phyloP scores from a whole-genome alignment of 352 stramenopile species.

The Pythium folliculosum region DNA sequence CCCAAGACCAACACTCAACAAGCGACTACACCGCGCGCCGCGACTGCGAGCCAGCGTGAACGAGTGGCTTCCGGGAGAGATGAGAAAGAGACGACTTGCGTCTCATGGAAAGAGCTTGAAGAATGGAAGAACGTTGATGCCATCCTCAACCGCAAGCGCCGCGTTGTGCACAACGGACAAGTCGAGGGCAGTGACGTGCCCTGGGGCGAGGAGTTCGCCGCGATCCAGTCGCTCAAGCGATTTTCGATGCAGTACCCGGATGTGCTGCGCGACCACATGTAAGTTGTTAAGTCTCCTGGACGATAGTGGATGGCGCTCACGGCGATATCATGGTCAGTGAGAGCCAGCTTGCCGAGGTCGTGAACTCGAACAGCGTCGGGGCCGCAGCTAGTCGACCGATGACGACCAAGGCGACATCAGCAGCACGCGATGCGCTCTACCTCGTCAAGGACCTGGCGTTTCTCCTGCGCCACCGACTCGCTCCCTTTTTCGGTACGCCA shows the following conservation, averaged over 20 bases:
- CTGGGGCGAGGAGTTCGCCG: constrained; percentile 62
- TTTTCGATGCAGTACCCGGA: constrained; percentile 54
- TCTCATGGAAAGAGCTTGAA: constrained; percentile 46
- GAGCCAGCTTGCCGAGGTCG: constrained; percentile 24
- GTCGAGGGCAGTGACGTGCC: constrained; percentile 49
- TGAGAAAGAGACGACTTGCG: not conserved
- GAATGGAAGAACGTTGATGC: constrained; percentile 65
- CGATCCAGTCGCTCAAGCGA: constrained; percentile 66
- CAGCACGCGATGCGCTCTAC: constrained; percentile 41
- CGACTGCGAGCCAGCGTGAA: not conserved
- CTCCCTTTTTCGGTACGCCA: constrained; percentile 47
- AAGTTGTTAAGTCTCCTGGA: constrained; percentile 7
- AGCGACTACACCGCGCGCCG: not conserved
- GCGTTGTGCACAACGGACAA: constrained; percentile 42
- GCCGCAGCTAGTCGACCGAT: not conserved
- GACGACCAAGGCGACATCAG: constrained; percentile 22
- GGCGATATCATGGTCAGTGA: constrained; percentile 1
- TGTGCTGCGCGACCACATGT: constrained; percentile 61
- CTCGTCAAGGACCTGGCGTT: constrained; percentile 65
- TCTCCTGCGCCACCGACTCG: constrained; percentile 47
- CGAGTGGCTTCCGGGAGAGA: not conserved
- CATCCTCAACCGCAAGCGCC: constrained; percentile 54
- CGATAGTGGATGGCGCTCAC: not conserved
- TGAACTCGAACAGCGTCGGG: not conserved
- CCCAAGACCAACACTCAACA: not conserved